Percentiles rank a stretch among this genome's conserved stretches.
These are phyloP conservation scores for Takakia lepidozioides DNA, from an alignment of 225 moss, liverwort and hornwort genomes.

Conservation along the genomic window DNA sequence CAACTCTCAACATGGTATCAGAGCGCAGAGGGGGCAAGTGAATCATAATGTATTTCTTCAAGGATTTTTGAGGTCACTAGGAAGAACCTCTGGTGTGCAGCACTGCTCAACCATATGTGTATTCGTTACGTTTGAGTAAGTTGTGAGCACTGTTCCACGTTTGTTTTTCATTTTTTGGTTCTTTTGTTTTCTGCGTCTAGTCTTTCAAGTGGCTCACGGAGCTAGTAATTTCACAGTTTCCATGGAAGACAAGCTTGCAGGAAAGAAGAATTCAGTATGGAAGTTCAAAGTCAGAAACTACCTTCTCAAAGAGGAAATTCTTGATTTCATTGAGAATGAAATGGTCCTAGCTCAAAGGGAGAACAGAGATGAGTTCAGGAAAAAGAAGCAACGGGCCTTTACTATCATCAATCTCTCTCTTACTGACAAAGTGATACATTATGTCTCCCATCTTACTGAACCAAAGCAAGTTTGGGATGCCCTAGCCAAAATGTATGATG, in stretches of 20 bases:
- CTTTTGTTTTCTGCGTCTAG: background rate
- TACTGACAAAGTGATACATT: too few species aligned
- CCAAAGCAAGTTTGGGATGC: background rate
- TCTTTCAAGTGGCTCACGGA: background rate
- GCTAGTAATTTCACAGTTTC: background rate
- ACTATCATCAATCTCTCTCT: too few species aligned
- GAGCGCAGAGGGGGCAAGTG: background rate
- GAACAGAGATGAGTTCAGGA: too few species aligned
- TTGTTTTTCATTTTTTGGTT: background rate
- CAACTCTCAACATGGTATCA: slow-evolving; percentile 1
- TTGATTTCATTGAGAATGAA: background rate
- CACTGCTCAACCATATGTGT: background rate
- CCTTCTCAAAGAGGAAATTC: background rate
- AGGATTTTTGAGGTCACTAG: too few species aligned
- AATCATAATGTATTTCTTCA: too few species aligned
- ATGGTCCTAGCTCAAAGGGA: background rate
- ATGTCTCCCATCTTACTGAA: too few species aligned
- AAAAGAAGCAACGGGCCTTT: too few species aligned
- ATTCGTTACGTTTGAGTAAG: background rate
- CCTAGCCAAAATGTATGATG: background rate
- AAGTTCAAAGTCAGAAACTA: background rate
- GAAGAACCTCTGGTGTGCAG: too few species aligned
- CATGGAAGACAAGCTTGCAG: background rate
- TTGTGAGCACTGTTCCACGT: background rate
- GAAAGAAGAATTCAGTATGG: background rate